A percentile compares a stretch with the other conserved stretches of the same genome.
Evolutionary conservation across 1,284 basidiomycete species (phyloP).

Genomic region (Pisolithus thermaeus): DNA sequence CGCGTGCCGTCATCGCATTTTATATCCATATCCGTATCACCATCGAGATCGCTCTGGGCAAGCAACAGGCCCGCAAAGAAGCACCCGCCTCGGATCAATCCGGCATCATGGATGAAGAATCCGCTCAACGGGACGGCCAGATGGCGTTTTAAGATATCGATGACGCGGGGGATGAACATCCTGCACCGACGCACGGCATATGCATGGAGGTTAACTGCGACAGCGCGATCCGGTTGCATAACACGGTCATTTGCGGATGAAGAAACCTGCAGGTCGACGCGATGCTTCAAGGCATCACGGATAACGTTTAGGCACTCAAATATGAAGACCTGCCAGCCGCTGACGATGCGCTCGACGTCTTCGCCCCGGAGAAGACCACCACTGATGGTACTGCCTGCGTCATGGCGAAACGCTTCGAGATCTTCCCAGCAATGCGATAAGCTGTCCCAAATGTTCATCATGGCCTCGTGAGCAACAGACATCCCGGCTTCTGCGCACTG

Average conservation of each 20-base stretch:
- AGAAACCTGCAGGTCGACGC: constrained; percentile 2
- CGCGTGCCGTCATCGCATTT: constrained; percentile 42
- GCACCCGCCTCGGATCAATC: constrained; percentile 71
- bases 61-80: constrained; percentile 76
- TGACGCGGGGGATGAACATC: constrained; percentile 50
- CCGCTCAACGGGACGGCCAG: constrained; percentile 35
- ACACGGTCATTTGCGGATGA: not conserved
- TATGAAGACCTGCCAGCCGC: constrained; percentile 47
- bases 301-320: constrained; percentile 47
- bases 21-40: constrained; percentile 32
- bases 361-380: constrained; percentile 44
- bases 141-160: constrained; percentile 57
- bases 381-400: constrained; percentile 26
- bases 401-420: constrained; percentile 57
- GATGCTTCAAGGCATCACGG: constrained; percentile 24
- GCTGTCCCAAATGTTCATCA: constrained; percentile 74
- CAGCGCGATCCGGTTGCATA: constrained; percentile 21
- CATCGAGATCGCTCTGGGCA: constrained; percentile 46
- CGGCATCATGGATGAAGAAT: constrained; percentile 79
- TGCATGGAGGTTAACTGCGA: constrained; percentile 36
- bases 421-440: constrained; percentile 78
- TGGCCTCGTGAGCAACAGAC: constrained; percentile 51
- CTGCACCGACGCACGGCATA: constrained; percentile 46
- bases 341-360: constrained; percentile 55
- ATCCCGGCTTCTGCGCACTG: constrained; percentile 44